Conservation (phyloP, 371 early-diverging fungal species). For the Mortierella polycephala region DNA sequence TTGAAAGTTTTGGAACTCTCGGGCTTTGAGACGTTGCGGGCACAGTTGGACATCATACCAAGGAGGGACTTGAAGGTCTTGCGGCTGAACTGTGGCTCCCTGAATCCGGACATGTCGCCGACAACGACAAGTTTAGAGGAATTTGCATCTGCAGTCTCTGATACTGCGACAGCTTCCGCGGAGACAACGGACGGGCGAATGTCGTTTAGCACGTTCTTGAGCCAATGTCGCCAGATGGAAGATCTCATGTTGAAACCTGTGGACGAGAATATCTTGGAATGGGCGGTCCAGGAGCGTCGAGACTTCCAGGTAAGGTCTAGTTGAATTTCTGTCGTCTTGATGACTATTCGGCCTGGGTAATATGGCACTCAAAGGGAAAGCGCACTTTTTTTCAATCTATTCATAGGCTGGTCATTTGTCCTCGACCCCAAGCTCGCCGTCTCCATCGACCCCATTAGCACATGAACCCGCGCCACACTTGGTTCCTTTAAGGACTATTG, state of each 20-base stretch:
- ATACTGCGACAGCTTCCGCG: not conserved
- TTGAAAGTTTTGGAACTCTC: slow-evolving; percentile 32
- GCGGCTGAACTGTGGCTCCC: slow-evolving; percentile 38
- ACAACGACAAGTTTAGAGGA: not conserved
- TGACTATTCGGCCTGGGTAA: not conserved
- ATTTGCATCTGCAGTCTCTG: too few relatives aligned
- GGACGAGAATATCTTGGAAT: slow-evolving; percentile 33
- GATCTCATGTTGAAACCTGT: slow-evolving; percentile 41
- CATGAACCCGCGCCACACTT: slow-evolving; percentile 3
- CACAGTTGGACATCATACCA: slow-evolving; percentile 26
- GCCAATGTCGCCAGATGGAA: slow-evolving; percentile 46
- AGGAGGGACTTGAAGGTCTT: slow-evolving; percentile 26
- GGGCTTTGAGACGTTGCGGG: slow-evolving; percentile 34
- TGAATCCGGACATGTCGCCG: slow-evolving; percentile 2
- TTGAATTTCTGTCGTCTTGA: too few relatives aligned
- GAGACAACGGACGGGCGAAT: slow-evolving; percentile 13
- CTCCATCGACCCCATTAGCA: not conserved
- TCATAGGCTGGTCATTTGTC: slow-evolving; percentile 13
- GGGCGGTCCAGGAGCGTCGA: slow-evolving; percentile 48
- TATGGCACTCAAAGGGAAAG: not conserved
- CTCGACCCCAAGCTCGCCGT: slow-evolving; percentile 9
- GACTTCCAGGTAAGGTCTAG: slow-evolving; percentile 22
- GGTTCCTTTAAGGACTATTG: slow-evolving; percentile 31
- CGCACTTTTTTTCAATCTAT: not conserved
- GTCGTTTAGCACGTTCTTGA: slow-evolving; percentile 36